These are phyloP conservation scores for Cyclotella choctawhatcheeana DNA, from an alignment of 108 stramenopile genomes.

Conservation along the genomic window DNA sequence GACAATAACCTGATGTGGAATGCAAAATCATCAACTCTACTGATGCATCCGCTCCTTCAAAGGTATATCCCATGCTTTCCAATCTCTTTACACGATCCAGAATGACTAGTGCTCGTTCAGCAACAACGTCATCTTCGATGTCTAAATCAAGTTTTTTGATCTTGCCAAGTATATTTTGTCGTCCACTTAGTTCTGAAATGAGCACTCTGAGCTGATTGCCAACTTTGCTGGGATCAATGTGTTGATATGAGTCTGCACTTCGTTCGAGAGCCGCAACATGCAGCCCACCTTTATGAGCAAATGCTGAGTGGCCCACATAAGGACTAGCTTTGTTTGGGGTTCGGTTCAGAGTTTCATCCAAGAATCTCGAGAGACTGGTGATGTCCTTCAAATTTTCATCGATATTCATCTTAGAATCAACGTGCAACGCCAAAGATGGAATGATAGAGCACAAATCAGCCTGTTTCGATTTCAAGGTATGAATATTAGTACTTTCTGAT, in stretches of 20 bases:
- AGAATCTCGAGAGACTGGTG: conserved; percentile 84
- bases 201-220: conserved; percentile 87
- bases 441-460: conserved; percentile 91
- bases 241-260: conserved; percentile 84
- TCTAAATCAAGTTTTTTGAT: conserved; percentile 74
- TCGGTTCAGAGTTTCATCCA: conserved; percentile 90
- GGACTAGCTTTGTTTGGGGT: conserved; percentile 73
- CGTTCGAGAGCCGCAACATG: conserved; percentile 94
- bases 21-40: conserved; percentile 95
- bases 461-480: no score
- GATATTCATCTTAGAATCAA: conserved; percentile 59
- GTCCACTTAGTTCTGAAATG: conserved; percentile 88
- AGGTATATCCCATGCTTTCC: conserved; percentile 91
- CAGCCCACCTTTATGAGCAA: conserved; percentile 96
- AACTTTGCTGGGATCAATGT: conserved; percentile 85
- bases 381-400: conserved; percentile 66
- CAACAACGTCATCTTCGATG: conserved; percentile 45
- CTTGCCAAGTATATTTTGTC: conserved; percentile 92
- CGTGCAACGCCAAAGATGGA: conserved; percentile 83
- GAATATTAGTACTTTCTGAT: no score
- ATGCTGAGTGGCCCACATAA: conserved; percentile 89
- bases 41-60: conserved; percentile 94
- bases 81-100: conserved; percentile 86
- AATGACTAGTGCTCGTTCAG: conserved; percentile 80
- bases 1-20: conserved; percentile 83